Base-by-base conservation (phyloP, 176 grass and related monocot species). In the Tillandsia leiboldiana region DNA sequence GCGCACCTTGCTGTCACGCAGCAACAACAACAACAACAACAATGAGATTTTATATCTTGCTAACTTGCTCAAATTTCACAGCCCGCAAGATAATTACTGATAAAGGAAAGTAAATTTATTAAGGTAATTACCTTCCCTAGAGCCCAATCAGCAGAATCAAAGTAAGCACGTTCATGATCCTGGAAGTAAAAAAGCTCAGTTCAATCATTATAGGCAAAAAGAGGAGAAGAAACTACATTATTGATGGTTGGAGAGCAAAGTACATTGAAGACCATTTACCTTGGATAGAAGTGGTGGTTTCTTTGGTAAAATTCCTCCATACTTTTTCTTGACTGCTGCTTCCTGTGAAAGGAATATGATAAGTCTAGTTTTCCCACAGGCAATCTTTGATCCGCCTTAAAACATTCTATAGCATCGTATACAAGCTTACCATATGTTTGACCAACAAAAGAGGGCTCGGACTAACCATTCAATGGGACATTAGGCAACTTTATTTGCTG, bases 81-180 rank as follows among this genome's bases (percentile, higher is more conserved):
- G 48, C 17, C 22, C 56, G 22, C 56, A 61, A 18, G 17, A 61
- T 61, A 14, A 59, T 15, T 0, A 61, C 17, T 23, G 56, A 61
- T 61, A 61, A 66, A 42, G 0, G 57, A 59, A 70, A 63, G 63
- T 13, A 51, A 77, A 13, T 72, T 2, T 51, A 70, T 42, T 42
- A 51, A 27, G n/a, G 28, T 8, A 6, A 28, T 42, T 86, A 96
- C 91, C 84, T 96, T 96, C 75, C 91, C 91, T 66, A 96, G 71
- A 83, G 87, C 87, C 91, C 91, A 96, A 71, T 96, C 91, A 62
- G 91, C 91, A 78, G 91, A 96, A 83, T 96, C 91, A 66, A 96
- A 96, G 65, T 90, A 96, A 26, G 91, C 91, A 57, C 91, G 87
- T 49, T 96, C 91, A 67, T 96, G 87, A 73, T 96, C 91, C 91